phyloP scores from a whole-genome alignment of 345 rosid genomes.

The Alliaria petiolata region DNA sequence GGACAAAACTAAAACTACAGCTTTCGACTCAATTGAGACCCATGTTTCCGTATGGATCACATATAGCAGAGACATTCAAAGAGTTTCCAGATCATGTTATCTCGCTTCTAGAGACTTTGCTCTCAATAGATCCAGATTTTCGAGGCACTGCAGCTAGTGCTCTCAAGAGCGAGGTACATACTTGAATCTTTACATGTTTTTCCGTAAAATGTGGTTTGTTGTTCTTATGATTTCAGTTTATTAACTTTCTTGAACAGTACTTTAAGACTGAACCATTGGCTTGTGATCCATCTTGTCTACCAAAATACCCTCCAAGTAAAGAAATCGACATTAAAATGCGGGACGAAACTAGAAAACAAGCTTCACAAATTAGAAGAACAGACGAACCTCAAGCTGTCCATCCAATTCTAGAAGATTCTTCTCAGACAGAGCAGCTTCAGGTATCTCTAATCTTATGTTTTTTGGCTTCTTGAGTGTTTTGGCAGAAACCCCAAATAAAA shows the following conservation, averaged over 20 bases:
- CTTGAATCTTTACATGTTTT: neutral
- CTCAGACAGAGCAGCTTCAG: neutral
- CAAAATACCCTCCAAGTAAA: conserved; percentile 86
- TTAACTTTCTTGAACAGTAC: conserved; percentile 41
- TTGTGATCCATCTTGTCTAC: conserved; percentile 85
- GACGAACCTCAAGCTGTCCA: conserved; percentile 3
- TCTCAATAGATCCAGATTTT: conserved; percentile 64
- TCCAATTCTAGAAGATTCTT: conserved; percentile 3
- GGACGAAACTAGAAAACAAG: conserved; percentile 55
- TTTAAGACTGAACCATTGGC: conserved; percentile 67
- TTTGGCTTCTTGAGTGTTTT: neutral
- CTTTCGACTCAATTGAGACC: conserved; percentile 69
- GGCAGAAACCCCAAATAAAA: neutral
- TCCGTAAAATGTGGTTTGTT: neutral
- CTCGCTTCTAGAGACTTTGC: conserved; percentile 68
- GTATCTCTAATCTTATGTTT: conserved; percentile 13
- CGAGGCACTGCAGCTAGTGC: conserved; percentile 78
- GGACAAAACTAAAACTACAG: conserved; percentile 55
- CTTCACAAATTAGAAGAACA: neutral
- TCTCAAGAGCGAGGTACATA: conserved; percentile 65
- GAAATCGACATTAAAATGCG: conserved; percentile 70
- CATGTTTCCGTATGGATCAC: conserved; percentile 62
- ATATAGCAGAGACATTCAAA: conserved; percentile 58
- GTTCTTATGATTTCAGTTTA: neutral
- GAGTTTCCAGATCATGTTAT: conserved; percentile 57